Evolutionary conservation across 768 basidiomycete genomes (phyloP).

Genomic region (Pisolithus marmoratus): DNA sequence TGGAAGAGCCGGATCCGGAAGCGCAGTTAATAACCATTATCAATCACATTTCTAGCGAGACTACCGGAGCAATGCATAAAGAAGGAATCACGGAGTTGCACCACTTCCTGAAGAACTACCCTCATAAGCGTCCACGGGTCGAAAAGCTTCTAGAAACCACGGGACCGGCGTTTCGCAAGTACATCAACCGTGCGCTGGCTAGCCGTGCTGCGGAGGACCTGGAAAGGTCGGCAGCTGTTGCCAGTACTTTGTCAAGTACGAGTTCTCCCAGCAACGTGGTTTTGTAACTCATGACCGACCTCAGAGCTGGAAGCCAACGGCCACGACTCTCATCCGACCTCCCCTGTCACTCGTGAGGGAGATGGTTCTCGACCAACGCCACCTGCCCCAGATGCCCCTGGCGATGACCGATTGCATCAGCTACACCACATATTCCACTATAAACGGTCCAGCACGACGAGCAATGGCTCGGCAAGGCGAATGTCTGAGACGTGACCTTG

Average conservation of each 20-base stretch:
- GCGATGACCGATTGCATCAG: slow-evolving; percentile 64
- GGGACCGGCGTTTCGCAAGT: slow-evolving; percentile 85
- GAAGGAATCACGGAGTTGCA: slow-evolving; percentile 94
- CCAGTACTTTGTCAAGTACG: slow-evolving; percentile 78
- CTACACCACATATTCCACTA: slow-evolving; percentile 83
- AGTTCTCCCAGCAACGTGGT: slow-evolving; percentile 8
- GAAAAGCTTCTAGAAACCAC: slow-evolving; percentile 88
- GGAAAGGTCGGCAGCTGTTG: slow-evolving; percentile 73
- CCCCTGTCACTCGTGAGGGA: slow-evolving; percentile 27
- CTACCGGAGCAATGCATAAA: slow-evolving; percentile 84
- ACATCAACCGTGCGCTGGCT: slow-evolving; percentile 82
- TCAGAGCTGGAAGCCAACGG: slow-evolving; percentile 62
- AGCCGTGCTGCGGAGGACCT: slow-evolving; percentile 85
- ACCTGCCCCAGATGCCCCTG: slow-evolving; percentile 29
- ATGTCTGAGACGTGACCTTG: slow-evolving; percentile 9
- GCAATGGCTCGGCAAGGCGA: slow-evolving; percentile 34
- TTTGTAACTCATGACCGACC: slow-evolving; percentile 6
- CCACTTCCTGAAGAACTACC: slow-evolving; percentile 87
- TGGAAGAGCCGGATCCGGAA: slow-evolving; percentile 83
- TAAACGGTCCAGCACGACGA: slow-evolving; percentile 55
- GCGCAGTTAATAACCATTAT: slow-evolving; percentile 78
- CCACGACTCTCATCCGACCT: slow-evolving; percentile 29
- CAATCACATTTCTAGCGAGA: slow-evolving; percentile 82
- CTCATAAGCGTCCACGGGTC: slow-evolving; percentile 74
- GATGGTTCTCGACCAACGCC: slow-evolving; percentile 32